Evolutionary conservation across 768 basidiomycete species (phyloP), one percentile per base, ranked within the genome.

Genomic region (Epithele typhae): DNA sequence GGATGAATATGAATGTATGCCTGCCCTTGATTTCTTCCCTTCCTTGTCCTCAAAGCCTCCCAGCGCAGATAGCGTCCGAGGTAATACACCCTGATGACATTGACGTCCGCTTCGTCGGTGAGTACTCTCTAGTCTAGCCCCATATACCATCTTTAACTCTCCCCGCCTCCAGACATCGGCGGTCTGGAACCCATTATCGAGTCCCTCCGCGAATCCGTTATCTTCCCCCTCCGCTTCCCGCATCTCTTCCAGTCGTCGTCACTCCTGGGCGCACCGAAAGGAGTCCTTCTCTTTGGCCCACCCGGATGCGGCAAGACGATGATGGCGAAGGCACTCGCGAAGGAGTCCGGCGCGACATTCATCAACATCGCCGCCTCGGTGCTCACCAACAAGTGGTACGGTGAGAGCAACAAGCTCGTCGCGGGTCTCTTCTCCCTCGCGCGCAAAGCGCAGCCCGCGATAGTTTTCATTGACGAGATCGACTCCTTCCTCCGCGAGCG

Each of bases 251-350:
- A 77, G 12, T 75, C 84, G 15, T 79, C 87, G 0, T 89, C 92
- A 0, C 78, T 98, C 18, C 79, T 96, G 50, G 79, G 82, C 5
- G 91, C 96, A 4, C 96, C 96, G 0, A 97, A 97, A 63, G 96
- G 96, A 11, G 95, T 97, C 8, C 76, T 98, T 15, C 78, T 99
- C 17, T 95, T 90, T 57, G 96, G 96, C 0, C 96, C 94, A 34
- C 96, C 96, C 1, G 95, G 96, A 5, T 99, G 96, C 55, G 96
- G 96, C 21, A 99, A 99, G 72, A 98, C 96, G 1, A 94, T 99
- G 92, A 77, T 99, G n/a, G 96, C 96, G 1, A 95, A 95, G 63
- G 95, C 95, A 2, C 77, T 99, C 7, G 96, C 96, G 11, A 96
- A 95, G 63, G 94, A 99, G 71, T 92, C 88, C 3, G 90, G 92